Base-by-base conservation (phyloP, 2,329 filamentous ascomycete genomes). In the Pseudocercospora cruenta region DNA sequence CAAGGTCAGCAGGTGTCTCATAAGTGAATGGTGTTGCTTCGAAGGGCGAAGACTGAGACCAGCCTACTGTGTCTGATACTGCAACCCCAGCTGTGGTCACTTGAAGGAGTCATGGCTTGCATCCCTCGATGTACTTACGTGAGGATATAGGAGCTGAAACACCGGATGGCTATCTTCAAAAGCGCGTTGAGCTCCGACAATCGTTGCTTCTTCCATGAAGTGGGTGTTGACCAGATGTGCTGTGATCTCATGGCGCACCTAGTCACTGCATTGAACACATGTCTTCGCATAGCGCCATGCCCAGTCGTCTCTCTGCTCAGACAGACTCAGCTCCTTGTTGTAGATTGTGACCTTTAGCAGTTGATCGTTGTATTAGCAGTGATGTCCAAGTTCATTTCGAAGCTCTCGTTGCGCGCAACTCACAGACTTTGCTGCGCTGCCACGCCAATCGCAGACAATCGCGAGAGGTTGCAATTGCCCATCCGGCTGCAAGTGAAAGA, bases 281-380 rank as follows among this genome's bases (percentile, higher is more conserved):
- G 80, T 83, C 73, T 85, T 86, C 21, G 84, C 83, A 70, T 84
- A 85, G 53, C 84, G 75, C 83, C 84, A 85, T 0, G 82, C 77
- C 82, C 82, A 85, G 73, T 85, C 83, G 1, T 74, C 71, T 59
- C 77, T 78, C 67, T 84, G 79, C 21, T 73, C 69, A 0, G 70
- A 67, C 0, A 81, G 77, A 0, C 67, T 70, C n/a, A 79, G 69
- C 2, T 81, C 75, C 62, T 78, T 77, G 76, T 86, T 86, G 79
- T 84, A 85, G 64, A 85, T 80, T 49, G 79, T 80, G 54, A 85
- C 79, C 39, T 43, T 3, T n/a, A 7, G 39, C 39, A 43, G 39
- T 39, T 3, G n/a, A 7, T 6, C 14, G 36, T 7, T 6, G 9
- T 39, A 16, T 39, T 6, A 39, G 36, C 10, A 39, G n/a, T 8